Conservation (phyloP, 139 green algal genomes). For the Haematococcus lacustris region DNA sequence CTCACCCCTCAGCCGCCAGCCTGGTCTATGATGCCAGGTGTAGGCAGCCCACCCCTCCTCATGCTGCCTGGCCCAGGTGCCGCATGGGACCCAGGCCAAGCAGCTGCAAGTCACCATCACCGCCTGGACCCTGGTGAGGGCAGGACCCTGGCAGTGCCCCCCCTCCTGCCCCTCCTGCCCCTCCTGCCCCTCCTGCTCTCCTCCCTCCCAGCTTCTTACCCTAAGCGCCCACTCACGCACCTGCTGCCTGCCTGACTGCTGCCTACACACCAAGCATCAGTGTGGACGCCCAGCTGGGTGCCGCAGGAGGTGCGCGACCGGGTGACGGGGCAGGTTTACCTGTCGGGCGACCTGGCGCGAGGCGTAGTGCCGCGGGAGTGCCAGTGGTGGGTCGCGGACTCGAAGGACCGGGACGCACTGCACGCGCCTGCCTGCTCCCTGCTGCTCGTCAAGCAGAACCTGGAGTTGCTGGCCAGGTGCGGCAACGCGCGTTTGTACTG, state of each 20-base stretch:
- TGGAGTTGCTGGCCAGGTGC: slow-evolving; percentile 62
- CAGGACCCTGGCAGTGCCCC: too few species aligned
- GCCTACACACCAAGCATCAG: too few species aligned
- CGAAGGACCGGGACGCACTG: neutral
- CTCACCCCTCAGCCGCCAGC: too few species aligned
- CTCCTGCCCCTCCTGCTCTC: too few species aligned
- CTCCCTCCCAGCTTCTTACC: too few species aligned
- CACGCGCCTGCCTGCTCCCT: slow-evolving; percentile 50
- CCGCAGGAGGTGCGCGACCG: slow-evolving; percentile 1
- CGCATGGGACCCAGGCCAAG: slow-evolving; percentile 8
- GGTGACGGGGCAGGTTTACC: slow-evolving; percentile 37
- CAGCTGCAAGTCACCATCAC: slow-evolving; percentile 31
- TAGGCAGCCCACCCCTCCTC: too few species aligned
- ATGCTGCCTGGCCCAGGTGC: neutral
- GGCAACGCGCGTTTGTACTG: too few species aligned
- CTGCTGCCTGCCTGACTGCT: too few species aligned
- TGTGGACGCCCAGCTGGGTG: neutral
- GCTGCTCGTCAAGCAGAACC: slow-evolving; percentile 72
- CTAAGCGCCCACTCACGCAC: too few species aligned
- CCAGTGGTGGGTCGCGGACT: slow-evolving; percentile 11
- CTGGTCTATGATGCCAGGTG: too few species aligned
- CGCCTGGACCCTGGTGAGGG: slow-evolving; percentile 23
- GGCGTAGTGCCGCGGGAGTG: slow-evolving; percentile 62
- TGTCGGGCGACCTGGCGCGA: slow-evolving; percentile 58
- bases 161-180: too few species aligned